Percentiles rank a stretch among this genome's conserved stretches.
phyloP scores from a whole-genome alignment of 345 rosid genomes.

The Dipteronia dyeriana region DNA sequence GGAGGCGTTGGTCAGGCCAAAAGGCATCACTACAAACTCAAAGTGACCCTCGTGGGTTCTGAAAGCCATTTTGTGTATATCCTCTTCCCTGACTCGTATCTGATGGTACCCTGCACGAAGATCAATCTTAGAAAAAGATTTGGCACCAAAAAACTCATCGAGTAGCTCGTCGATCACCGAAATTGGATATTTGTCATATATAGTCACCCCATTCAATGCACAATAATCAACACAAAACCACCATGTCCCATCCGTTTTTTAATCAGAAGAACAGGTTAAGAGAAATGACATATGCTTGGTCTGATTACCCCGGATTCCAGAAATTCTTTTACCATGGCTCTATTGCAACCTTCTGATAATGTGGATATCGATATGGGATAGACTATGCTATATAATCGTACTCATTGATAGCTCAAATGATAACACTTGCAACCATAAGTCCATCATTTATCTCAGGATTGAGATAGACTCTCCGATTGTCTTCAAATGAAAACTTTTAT shows the following conservation, averaged over 20 bases:
- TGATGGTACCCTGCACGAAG: not conserved
- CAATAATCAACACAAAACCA: not conserved
- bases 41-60: not conserved
- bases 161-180: not conserved
- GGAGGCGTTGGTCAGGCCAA: not conserved
- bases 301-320: not conserved
- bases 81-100: not conserved
- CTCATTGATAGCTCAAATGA: too few relatives aligned
- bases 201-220: not conserved
- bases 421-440: too few relatives aligned
- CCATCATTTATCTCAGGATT: too few relatives aligned
- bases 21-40: not conserved
- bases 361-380: not conserved
- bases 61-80: not conserved
- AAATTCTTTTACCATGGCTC: not conserved
- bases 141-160: not conserved
- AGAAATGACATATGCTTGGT: not conserved
- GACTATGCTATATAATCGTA: too few relatives aligned
- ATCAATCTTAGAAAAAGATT: not conserved
- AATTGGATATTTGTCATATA: not conserved
- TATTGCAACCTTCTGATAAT: not conserved
- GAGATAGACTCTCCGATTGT: too few relatives aligned
- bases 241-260: not conserved
- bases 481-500: too few relatives aligned
- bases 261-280: not conserved